A percentile compares a stretch with the other conserved stretches of the same genome.
Evolutionary conservation across 1,139 yeast species (phyloP).

Genomic region (Candida tunisiensis): DNA sequence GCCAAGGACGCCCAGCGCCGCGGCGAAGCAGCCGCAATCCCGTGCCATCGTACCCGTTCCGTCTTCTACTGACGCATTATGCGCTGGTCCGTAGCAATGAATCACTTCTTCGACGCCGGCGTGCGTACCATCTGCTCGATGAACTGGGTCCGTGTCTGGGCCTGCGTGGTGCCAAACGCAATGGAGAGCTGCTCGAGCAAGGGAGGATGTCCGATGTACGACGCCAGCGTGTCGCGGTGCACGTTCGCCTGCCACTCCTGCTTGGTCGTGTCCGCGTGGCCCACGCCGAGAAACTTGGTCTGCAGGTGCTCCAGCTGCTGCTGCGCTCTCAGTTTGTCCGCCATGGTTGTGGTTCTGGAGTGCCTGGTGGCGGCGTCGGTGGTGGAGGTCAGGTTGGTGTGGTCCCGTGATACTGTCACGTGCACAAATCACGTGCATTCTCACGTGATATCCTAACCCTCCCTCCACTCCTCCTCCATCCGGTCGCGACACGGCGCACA

Average conservation of each 20-base stretch:
- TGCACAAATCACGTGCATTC: no score
- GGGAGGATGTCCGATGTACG: slow-evolving; percentile 53
- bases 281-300: slow-evolving; percentile 51
- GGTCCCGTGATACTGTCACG: background rate
- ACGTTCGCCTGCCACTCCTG: slow-evolving; percentile 44
- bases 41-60: slow-evolving; percentile 23
- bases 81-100: background rate
- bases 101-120: no score
- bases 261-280: slow-evolving; percentile 50
- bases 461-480: no score
- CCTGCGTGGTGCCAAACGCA: slow-evolving; percentile 38
- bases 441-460: no score
- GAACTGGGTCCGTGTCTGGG: slow-evolving; percentile 29
- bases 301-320: slow-evolving; percentile 46
- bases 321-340: slow-evolving; percentile 52
- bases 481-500: no score
- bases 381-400: background rate
- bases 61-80: slow-evolving; percentile 15
- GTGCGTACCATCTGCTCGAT: slow-evolving; percentile 24
- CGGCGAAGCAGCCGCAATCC: slow-evolving; percentile 10
- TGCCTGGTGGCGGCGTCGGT: no score
- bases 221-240: slow-evolving; percentile 58
- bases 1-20: slow-evolving; percentile 21
- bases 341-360: no score
- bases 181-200: slow-evolving; percentile 50